These are phyloP conservation scores for Acidiella bohemica DNA, from an alignment of 495 filamentous ascomycete genomes.

Conservation along the genomic window DNA sequence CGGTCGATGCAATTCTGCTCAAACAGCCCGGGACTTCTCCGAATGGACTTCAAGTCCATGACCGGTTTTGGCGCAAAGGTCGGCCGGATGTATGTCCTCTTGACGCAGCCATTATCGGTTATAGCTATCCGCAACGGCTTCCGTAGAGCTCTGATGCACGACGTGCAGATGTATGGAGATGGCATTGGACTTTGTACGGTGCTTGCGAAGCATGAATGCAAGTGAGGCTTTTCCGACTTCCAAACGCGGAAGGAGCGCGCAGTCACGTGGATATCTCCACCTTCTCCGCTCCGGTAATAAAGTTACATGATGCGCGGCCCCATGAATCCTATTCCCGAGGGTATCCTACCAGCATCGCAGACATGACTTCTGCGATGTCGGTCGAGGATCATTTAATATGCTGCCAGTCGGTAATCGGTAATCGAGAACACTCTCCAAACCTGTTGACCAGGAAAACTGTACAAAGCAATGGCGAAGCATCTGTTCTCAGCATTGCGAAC, in stretches of 20 bases:
- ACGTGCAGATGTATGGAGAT: conserved; percentile 10
- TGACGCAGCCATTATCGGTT: conserved; percentile 1
- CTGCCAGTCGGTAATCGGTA: no score
- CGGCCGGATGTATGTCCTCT: conserved; percentile 35
- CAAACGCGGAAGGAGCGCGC: no score
- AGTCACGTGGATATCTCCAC: neutral
- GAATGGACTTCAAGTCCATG: conserved; percentile 79
- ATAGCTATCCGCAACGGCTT: conserved; percentile 2
- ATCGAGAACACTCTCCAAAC: no score
- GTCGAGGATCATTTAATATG: no score
- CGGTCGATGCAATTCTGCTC: conserved; percentile 68
- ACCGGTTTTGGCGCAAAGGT: conserved; percentile 67
- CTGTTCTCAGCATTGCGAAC: conserved; percentile 3
- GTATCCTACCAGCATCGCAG: no score
- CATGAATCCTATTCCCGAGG: no score
- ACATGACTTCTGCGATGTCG: no score
- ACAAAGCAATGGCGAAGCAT: conserved; percentile 1
- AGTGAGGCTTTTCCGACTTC: no score
- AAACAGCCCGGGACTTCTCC: conserved; percentile 64
- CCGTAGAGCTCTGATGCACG: conserved; percentile 4
- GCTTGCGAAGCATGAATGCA: no score
- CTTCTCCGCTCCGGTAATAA: no score
- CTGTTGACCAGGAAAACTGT: no score
- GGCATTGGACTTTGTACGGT: conserved; percentile 2
- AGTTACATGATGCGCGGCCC: no score